Evolutionary conservation across 306 rosid genomes (phyloP), one percentile per base, ranked within the genome.

Genomic region (Lithocarpus polystachyus): DNA sequence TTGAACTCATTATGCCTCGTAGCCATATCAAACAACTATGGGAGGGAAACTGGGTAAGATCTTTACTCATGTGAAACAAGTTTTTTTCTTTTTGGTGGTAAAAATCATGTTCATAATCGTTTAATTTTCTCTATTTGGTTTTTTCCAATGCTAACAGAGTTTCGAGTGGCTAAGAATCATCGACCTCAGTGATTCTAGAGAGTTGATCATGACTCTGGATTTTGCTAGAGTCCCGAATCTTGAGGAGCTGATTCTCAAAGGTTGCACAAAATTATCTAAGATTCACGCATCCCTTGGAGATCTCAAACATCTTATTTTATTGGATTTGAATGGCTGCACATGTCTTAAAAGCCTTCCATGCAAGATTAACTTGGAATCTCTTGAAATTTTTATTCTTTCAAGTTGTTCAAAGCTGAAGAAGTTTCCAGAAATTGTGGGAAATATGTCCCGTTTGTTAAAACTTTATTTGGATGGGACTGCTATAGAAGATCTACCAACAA

Each of bases 1-100:
- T 82, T 14, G 22, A 72, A 6, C 45, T 85, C 23, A 22, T 24
- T 14, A 6, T 86, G 73, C 71, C 56, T 1, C 0, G 31, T 11
- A 86, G 84, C 48, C 12, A n/a, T 6, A 3, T 86, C 24, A 22
- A 53, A 48, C n/a, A 72, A 7, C 80, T 86, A 4, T 83, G 89
- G 87, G 17, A 81, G 28, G 70, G 70, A 18, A 7, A 2, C 0
- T 54, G 60, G 85, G 89, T 81, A 79, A 6, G 2, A 0, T 52
- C 5, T 20, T 2, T 17, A 2, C 14, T 2, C 5, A 15, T n/a
- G 43, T 8, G 5, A 37, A 37, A 6, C 2, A 8, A 40, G 43
- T 6, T 18, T 6, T 24, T 20, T 72, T 22, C 4, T 14, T 4
- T 3, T 60, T 6, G 2, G 1, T 11, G n/a, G n/a, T 35, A 35